A percentile compares a stretch with the other conserved stretches of the same genome.
phyloP scores from a whole-genome alignment of 225 moss, liverwort and hornwort species.

The Marchantia polymorpha region DNA sequence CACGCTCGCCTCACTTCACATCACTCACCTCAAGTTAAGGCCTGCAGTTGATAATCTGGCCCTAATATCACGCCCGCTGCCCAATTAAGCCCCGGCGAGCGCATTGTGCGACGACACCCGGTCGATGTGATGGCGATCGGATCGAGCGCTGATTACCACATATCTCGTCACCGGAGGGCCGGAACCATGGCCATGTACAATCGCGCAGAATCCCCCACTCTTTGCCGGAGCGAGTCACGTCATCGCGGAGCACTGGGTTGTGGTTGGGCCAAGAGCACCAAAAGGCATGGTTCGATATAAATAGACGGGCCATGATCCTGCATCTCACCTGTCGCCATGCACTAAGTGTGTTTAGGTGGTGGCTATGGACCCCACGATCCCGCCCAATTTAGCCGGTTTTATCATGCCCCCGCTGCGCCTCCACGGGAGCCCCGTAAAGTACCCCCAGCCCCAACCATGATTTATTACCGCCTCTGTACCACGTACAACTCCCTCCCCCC shows the following conservation, averaged over 20 bases:
- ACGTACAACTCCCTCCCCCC: background rate
- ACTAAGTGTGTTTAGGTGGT: background rate
- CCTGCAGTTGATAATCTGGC: background rate
- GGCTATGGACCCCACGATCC: background rate
- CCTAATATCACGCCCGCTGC: too few relatives aligned
- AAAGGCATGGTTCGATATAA: background rate
- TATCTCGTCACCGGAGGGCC: too few relatives aligned
- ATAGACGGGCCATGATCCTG: slow-evolving; percentile 1
- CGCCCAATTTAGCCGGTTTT: background rate
- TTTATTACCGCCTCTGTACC: background rate
- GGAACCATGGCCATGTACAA: background rate
- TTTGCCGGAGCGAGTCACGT: background rate
- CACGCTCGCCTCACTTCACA: background rate
- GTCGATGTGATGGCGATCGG: too few relatives aligned
- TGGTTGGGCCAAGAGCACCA: background rate
- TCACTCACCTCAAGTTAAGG: slow-evolving; percentile 1
- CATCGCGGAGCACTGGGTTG: background rate
- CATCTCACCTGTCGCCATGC: slow-evolving; percentile 2
- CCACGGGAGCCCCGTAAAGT: background rate
- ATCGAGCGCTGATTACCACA: too few relatives aligned
- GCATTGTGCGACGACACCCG: too few relatives aligned
- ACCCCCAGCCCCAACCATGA: background rate
- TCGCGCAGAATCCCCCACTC: background rate
- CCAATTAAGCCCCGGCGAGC: too few relatives aligned
- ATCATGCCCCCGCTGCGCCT: background rate